Evolutionary conservation across 352 stramenopile species (phyloP), one percentile per base, ranked within the genome.

Genomic region (Pseudoperonospora humuli): DNA sequence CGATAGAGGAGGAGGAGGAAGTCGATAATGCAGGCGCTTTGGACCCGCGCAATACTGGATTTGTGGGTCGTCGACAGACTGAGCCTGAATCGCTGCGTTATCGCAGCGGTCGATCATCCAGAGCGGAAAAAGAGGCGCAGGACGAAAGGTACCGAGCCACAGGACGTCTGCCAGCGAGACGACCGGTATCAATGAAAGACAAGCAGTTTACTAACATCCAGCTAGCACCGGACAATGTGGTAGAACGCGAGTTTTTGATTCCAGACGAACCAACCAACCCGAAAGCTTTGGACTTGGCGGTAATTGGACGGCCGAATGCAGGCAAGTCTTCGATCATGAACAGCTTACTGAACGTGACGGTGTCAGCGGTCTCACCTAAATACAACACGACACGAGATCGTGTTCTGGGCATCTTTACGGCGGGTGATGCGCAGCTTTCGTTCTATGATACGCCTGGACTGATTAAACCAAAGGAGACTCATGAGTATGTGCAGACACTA

Each of bases 281-380:
- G 3, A 72, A 76, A 17, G 78, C 68, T 5, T 57, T 93, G 41
- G 75, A 89, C 45, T 55, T 91, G 15, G 81, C 81, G 5, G 75
- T 93, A 28, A 89, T 93, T 21, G 81, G 81, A 15, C 75, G 81
- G 5, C 81, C 81, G n/a, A 93, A 93, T 45, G 81, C 81, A 7
- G 81, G 81, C 57, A 93, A 93, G 59, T 90, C 77, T 20, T 90
- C 76, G 7, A 86, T 93, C 40, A 80, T 91, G 60, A 93, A 93
- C 60, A 44, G 61, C 0, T 21, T 93, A 39, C 50, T 91, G 27
- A 73, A 86, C 32, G 72, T 79, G 37, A 93, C 82, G 42, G 72
- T 93, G 5, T 93, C 81, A 14, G 81, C 81, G 2, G 81, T 93
- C 3, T 93, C 81, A 5, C 67, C 78, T 26, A 93, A 93, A 62